A percentile compares a stretch with the other conserved stretches of the same genome.
These are phyloP conservation scores for Arabidopsis arenosa DNA, from an alignment of 345 rosid species.

Conservation along the genomic window DNA sequence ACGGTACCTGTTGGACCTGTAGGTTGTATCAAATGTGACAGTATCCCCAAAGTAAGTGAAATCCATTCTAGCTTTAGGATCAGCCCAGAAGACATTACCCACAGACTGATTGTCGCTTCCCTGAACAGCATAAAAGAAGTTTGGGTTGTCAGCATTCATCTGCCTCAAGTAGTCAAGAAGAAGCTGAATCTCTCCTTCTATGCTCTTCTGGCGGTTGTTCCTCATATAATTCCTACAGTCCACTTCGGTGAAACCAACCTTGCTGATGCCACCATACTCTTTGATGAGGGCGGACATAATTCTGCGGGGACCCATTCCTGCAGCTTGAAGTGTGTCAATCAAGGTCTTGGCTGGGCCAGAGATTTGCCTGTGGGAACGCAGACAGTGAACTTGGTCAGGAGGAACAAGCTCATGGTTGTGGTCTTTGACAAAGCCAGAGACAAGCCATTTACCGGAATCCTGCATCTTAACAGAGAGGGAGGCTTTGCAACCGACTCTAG, in stretches of 20 bases:
- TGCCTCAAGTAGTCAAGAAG: constrained; percentile 61
- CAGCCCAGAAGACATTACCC: constrained; percentile 60
- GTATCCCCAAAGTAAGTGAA: constrained; percentile 53
- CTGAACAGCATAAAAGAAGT: constrained; percentile 51
- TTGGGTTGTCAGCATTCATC: constrained; percentile 52
- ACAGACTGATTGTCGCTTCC: constrained; percentile 51
- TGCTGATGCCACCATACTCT: constrained; percentile 67
- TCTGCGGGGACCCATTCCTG: constrained; percentile 69
- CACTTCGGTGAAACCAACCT: constrained; percentile 63
- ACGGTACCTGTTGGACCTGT: constrained; percentile 58
- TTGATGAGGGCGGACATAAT: constrained; percentile 64
- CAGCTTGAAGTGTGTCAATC: constrained; percentile 69
- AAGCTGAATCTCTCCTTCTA: constrained; percentile 58
- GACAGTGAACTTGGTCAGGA: constrained; percentile 64
- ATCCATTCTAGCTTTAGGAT: constrained; percentile 49
- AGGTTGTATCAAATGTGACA: constrained; percentile 58
- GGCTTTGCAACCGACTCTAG: constrained; percentile 68
- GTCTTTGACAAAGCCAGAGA: constrained; percentile 58
- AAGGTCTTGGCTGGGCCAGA: constrained; percentile 69
- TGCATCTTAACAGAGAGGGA: constrained; percentile 64
- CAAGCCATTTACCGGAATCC: constrained; percentile 68
- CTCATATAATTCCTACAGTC: constrained; percentile 70
- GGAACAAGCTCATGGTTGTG: constrained; percentile 69
- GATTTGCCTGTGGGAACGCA: constrained; percentile 64
- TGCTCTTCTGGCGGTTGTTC: constrained; percentile 56